Base-by-base conservation (phyloP, 1,284 basidiomycete species). In the Papiliotrema flavescens region DNA sequence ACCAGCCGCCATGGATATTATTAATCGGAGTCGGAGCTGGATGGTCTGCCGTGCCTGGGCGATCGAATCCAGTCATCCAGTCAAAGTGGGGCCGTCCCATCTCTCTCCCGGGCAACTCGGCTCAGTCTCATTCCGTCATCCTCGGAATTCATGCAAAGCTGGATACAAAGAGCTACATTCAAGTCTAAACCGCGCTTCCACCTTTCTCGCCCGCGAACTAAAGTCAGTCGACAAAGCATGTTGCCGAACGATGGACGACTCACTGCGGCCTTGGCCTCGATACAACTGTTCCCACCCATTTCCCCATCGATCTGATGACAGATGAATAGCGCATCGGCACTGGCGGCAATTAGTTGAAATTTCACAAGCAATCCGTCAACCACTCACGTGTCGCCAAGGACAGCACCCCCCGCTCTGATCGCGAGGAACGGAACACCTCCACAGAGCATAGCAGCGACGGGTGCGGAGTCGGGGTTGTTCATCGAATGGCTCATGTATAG, bases 231-330 rank as follows among this genome's bases (percentile, higher is more conserved):
- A n/a, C n/a, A n/a, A n/a, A n/a, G 17, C 15, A 35, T 34, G 14
- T 5, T n/a, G 7, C 14, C 47, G 13, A 7, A 41, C 39, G 15
- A 41, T 4, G 15, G 5, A 5, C n/a, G 19, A 80, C 87, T 73
- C 69, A 90, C 85, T 39, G 85, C 84, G 47, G 81, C 77, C 59
- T 85, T 86, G 13, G 89, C 87, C 66, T 88, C 84, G 47, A 83
- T 81, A 49, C 82, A 80, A 56, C 83, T 83, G 45, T 78, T 76
- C 41, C 82, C 81, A 0, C 87, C 87, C 1, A 81, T 77, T 48
- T 88, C 88, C 61, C 86, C 84, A 69, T 93, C 90, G 51, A 94
- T 89, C 64, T 89, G 89, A 69, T 90, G 90, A 67, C 91, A 94
- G 40, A 94, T 81, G 69, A 90, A 94, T 49, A 94, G 69, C 2